Base-by-base conservation (phyloP, 805 yeast species). In the Dipodascus albidus region DNA sequence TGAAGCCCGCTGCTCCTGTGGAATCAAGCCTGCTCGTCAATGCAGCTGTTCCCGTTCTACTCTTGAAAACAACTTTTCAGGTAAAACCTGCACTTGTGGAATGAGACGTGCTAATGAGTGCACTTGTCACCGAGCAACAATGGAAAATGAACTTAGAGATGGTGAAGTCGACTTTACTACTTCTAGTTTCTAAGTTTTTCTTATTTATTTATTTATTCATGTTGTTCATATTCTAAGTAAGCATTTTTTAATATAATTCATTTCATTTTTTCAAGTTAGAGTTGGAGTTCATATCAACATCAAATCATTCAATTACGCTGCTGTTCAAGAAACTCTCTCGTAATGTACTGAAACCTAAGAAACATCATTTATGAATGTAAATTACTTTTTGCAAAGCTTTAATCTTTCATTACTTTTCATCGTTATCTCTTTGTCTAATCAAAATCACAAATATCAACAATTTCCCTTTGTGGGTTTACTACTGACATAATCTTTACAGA, bases 1-100 rank as follows among this genome's bases (percentile, higher is more conserved):
- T 56, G 78, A 77, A 59, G 82, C 84, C 59, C 77, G 79, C 59
- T 80, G 85, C 69, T 79, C 85, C 23, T 80, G 85, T 67, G 82
- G 82, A 17, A 72, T 76, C 53, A 74, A 74, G 58, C 80, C 84
- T 44, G 85, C 84, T 54, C 74, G 76, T 62, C 67, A 77, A 56
- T 80, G 85, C 65, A 72, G 66, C 68, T 80, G 85, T 70, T 68
- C 70, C 53, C 74, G 72, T 62, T 77, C 84, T 49, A 59, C 74
- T 23, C 65, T 61, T 50, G 85, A 80, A 68, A 80, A 80, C 64
- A 64, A 63, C 47, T 77, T 79, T 42, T 57, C 73, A 24, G 65
- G 67, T n/a, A 64, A 67, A 27, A 71, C 83, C 42, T 80, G 85
- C 69, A 72, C 81, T n/a, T 80, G 85, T 62, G 85, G 84, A 47